Evolutionary conservation across 768 basidiomycete species (phyloP), one percentile per base, ranked within the genome.

Genomic region (Tephrocybe sp.): DNA sequence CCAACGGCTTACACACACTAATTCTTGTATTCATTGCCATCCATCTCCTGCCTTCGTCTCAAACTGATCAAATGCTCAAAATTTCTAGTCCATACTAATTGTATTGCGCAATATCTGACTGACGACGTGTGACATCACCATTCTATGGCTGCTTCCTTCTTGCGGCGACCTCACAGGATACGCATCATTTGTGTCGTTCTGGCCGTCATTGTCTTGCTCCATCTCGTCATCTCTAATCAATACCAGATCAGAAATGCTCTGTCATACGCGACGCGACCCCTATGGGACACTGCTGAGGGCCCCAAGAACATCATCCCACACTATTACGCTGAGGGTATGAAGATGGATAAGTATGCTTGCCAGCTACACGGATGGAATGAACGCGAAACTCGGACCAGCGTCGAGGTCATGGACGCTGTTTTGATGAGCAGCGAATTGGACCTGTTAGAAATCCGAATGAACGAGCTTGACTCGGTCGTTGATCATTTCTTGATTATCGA

Each of bases 371-470:
- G 78, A 19, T 86, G 82, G 81, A 52, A 64, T 13, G 46, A 62
- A 45, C 69, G 81, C 34, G 53, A 57, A 32, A 56, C 61, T 11
- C 38, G 51, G 25, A 61, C 57, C 37, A 64, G 67, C 26, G 56
- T 80, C 35, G 76, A 75, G 66, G 69, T 79, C 30, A 59, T 79
- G 38, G 83, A 84, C 55, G 79, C 82, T 4, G 74, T 84, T 32
- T 67, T 86, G 47, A 77, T 85, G 72, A 80, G 76, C 69, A 81
- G 74, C 51, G 83, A 86, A 59, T 66, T 85, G 26, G 84, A 85
- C 57, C 67, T 86, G 22, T 62, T 85, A 41, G 83, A 85, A 62
- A 76, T 85, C 46, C 76, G 84, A 16, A 64, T 85, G 67, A 69
- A 82, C 64, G 84, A 86, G 63, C 71, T 84, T 42, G 74, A 77